Percentiles rank a stretch among this genome's conserved stretches.
phyloP scores from a whole-genome alignment of 768 basidiomycete species.

The Amanita thiersii region DNA sequence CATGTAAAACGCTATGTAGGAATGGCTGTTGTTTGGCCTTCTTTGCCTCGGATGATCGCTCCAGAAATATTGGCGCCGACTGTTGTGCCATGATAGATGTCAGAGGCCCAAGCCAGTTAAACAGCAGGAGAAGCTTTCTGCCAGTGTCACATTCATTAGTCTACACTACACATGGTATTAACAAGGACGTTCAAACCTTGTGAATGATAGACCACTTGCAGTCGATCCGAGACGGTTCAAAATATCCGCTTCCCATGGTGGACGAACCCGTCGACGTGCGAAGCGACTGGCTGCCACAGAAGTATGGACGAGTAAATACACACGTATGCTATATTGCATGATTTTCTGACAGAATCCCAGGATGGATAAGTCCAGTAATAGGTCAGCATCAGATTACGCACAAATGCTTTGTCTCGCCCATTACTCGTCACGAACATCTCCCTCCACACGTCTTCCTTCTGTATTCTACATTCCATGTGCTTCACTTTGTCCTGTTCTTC shows the following conservation, averaged over 20 bases:
- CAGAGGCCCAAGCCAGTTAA: slow-evolving; percentile 79
- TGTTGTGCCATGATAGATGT: slow-evolving; percentile 67
- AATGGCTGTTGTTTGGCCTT: slow-evolving; percentile 47
- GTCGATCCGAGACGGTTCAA: slow-evolving; percentile 54
- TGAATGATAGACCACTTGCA: slow-evolving; percentile 62
- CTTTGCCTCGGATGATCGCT: slow-evolving; percentile 25
- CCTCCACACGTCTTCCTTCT: slow-evolving; percentile 66
- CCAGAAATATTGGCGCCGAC: slow-evolving; percentile 50
- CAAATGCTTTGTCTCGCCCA: slow-evolving; percentile 81
- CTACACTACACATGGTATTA: slow-evolving; percentile 4
- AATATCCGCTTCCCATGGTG: slow-evolving; percentile 49
- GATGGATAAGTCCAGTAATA: not conserved
- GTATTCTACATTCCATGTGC: slow-evolving; percentile 38
- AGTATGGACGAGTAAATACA: slow-evolving; percentile 66
- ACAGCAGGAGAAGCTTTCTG: slow-evolving; percentile 75
- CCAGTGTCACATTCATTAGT: too few species aligned
- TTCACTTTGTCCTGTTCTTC: slow-evolving; percentile 39
- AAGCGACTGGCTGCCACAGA: slow-evolving; percentile 37
- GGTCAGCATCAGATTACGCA: slow-evolving; percentile 28
- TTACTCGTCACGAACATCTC: slow-evolving; percentile 72
- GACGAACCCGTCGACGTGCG: slow-evolving; percentile 36
- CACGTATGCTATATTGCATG: slow-evolving; percentile 73
- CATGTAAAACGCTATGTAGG: slow-evolving; percentile 66
- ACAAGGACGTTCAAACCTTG: slow-evolving; percentile 41
- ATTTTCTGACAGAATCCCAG: slow-evolving; percentile 50